phyloP scores from a whole-genome alignment of 2,329 filamentous ascomycete species.

The Aspergillus clavatus region DNA sequence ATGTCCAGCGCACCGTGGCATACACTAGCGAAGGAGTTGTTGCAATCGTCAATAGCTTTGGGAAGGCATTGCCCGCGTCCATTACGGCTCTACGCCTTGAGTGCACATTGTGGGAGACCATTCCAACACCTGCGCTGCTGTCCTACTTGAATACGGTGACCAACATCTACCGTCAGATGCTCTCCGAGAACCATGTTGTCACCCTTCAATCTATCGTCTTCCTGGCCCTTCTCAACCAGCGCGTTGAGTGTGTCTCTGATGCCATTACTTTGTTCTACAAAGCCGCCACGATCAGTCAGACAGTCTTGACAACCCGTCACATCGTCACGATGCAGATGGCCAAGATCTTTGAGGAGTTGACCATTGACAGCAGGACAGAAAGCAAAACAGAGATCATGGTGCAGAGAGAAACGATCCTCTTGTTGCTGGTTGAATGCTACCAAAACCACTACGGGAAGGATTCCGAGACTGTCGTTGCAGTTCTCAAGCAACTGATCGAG shows the following conservation, averaged over 20 bases:
- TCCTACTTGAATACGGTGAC: constrained; percentile 26
- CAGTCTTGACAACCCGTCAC: constrained; percentile 37
- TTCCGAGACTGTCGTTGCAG: constrained; percentile 43
- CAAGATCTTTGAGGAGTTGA: constrained; percentile 42
- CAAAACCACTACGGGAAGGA: constrained; percentile 44
- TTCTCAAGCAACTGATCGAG: constrained; percentile 41
- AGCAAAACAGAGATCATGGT: constrained; percentile 31
- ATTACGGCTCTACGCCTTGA: constrained; percentile 46
- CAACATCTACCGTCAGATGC: constrained; percentile 28
- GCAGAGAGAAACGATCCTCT: constrained; percentile 43
- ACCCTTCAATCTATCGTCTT: constrained; percentile 41
- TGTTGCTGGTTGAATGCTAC: constrained; percentile 45
- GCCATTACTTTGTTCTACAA: constrained; percentile 40
- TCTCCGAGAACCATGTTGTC: constrained; percentile 38
- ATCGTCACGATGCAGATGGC: constrained; percentile 44
- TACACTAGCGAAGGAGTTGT: constrained; percentile 35
- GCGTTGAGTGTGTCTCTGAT: constrained; percentile 19
- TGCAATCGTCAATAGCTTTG: constrained; percentile 43
- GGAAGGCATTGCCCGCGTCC: constrained; percentile 44
- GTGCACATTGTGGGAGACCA: constrained; percentile 44
- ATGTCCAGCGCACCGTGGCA: constrained; percentile 43
- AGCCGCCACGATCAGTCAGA: constrained; percentile 36
- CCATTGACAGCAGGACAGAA: constrained; percentile 26
- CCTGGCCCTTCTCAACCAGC: constrained; percentile 40
- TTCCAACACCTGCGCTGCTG: constrained; percentile 28